phyloP scores from a whole-genome alignment of 2,329 filamentous ascomycete genomes.

The Pseudogymnoascus sp. region DNA sequence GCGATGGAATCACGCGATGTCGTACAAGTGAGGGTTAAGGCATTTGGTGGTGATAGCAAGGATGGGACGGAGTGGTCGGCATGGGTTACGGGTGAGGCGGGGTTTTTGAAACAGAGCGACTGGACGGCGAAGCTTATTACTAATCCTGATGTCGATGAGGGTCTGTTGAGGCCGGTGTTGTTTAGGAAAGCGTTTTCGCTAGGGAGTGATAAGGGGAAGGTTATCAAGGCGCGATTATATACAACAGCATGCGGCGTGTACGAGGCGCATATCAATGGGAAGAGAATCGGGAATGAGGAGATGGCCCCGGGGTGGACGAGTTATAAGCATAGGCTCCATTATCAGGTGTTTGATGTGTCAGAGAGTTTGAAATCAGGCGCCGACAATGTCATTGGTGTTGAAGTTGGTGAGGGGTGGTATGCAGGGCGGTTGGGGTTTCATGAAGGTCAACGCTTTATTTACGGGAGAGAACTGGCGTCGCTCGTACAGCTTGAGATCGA shows the following conservation, averaged over 20 bases:
- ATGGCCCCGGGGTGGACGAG: conserved; percentile 34
- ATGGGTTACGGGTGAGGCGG: background rate
- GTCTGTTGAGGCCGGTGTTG: conserved; percentile 23
- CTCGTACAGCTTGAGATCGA: conserved; percentile 26
- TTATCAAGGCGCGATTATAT: conserved; percentile 24
- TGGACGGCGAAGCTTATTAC: conserved; percentile 11
- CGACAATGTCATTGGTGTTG: conserved; percentile 33
- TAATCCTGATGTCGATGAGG: conserved; percentile 9
- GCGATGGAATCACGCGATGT: conserved; percentile 19
- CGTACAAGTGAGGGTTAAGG: background rate
- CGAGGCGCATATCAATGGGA: conserved; percentile 28
- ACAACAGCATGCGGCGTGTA: conserved; percentile 29
- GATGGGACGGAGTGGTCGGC: background rate
- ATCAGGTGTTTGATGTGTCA: conserved; percentile 14
- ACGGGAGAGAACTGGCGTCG: conserved; percentile 29
- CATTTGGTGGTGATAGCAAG: background rate
- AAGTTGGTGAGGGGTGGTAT: conserved; percentile 44
- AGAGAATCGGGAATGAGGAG: conserved; percentile 19
- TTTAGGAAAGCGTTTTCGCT: conserved; percentile 26
- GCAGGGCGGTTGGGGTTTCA: conserved; percentile 30
- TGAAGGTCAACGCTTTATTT: conserved; percentile 28
- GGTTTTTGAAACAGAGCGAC: background rate
- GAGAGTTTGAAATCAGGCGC: conserved; percentile 13
- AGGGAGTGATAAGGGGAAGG: background rate
- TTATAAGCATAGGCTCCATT: conserved; percentile 10